phyloP scores from a whole-genome alignment of 2,329 filamentous ascomycete genomes.

The Xylariales sp. region DNA sequence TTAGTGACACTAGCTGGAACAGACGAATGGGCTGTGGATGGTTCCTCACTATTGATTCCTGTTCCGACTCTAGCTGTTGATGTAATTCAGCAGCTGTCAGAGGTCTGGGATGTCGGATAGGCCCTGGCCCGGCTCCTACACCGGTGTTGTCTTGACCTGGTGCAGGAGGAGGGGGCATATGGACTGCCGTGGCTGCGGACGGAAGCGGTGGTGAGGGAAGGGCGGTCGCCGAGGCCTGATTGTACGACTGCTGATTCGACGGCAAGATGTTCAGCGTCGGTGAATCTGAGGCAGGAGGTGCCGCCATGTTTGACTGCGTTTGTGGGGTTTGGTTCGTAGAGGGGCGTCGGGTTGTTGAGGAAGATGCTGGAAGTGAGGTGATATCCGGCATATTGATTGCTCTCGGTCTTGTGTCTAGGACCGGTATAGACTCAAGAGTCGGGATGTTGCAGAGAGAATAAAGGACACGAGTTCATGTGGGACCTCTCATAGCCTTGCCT shows the following conservation, averaged over 20 bases:
- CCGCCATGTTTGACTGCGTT: slow-evolving; percentile 20
- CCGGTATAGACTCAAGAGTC: too few relatives aligned
- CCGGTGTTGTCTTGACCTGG: slow-evolving; percentile 34
- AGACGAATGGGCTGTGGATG: too few relatives aligned
- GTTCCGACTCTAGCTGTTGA: slow-evolving; percentile 86
- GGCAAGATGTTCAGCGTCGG: slow-evolving; percentile 53
- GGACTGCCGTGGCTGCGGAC: slow-evolving; percentile 14
- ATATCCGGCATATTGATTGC: slow-evolving; percentile 34
- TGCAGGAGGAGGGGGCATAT: slow-evolving; percentile 25
- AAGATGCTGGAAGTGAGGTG: slow-evolving; percentile 11
- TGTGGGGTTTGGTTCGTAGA: slow-evolving; percentile 36
- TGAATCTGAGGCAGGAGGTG: slow-evolving; percentile 28
- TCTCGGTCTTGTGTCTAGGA: background rate
- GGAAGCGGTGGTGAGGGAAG: slow-evolving; percentile 27
- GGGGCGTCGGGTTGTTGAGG: slow-evolving; percentile 31
- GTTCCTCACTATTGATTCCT: slow-evolving; percentile 93
- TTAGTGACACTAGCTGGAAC: too few relatives aligned
- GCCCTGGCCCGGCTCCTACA: slow-evolving; percentile 58
- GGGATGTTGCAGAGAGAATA: background rate
- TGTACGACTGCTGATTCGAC: slow-evolving; percentile 36
- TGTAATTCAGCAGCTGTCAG: slow-evolving; percentile 87
- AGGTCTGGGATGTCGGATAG: slow-evolving; percentile 79
- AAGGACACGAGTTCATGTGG: background rate
- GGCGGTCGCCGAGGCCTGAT: slow-evolving; percentile 26
- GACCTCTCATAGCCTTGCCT: too few relatives aligned